Conservation (phyloP, 257 asterid species). For the Ligustrum vulgare region DNA sequence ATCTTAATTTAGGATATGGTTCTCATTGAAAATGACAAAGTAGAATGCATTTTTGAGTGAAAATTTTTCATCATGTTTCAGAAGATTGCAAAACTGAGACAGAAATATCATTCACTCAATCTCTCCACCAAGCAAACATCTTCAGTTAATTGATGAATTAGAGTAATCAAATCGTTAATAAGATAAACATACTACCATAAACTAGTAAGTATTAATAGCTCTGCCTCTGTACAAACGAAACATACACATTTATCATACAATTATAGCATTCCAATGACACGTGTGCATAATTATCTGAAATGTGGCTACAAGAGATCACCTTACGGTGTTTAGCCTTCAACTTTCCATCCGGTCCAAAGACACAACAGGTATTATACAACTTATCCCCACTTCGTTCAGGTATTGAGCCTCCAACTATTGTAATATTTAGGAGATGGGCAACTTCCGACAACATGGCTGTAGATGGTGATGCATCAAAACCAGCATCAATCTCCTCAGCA, state of each 20-base stretch:
- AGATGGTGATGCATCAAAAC: conserved; percentile 82
- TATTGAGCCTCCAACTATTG: conserved; percentile 90
- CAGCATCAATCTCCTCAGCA: conserved; percentile 97
- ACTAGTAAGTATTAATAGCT: neutral
- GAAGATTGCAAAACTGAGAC: neutral
- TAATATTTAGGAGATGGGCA: conserved; percentile 66
- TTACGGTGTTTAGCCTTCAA: conserved; percentile 91
- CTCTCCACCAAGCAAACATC: neutral
- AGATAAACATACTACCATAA: too few relatives aligned
- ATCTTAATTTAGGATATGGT: conserved; percentile 12
- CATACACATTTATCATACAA: neutral
- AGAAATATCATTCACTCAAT: neutral
- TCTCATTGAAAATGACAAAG: neutral
- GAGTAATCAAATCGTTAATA: too few relatives aligned
- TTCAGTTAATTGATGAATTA: too few relatives aligned
- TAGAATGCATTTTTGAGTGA: neutral
- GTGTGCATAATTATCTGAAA: conserved; percentile 9
- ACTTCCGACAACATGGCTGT: conserved; percentile 89
- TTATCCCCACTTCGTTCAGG: conserved; percentile 88
- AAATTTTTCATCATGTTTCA: conserved; percentile 1
- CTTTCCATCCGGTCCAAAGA: conserved; percentile 81
- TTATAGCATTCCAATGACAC: neutral
- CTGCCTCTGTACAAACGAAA: conserved; percentile 5
- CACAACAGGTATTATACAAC: conserved; percentile 85
- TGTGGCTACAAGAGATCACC: conserved; percentile 43